phyloP scores from a whole-genome alignment of 306 rosid species.

The Cicer cuneatum region DNA sequence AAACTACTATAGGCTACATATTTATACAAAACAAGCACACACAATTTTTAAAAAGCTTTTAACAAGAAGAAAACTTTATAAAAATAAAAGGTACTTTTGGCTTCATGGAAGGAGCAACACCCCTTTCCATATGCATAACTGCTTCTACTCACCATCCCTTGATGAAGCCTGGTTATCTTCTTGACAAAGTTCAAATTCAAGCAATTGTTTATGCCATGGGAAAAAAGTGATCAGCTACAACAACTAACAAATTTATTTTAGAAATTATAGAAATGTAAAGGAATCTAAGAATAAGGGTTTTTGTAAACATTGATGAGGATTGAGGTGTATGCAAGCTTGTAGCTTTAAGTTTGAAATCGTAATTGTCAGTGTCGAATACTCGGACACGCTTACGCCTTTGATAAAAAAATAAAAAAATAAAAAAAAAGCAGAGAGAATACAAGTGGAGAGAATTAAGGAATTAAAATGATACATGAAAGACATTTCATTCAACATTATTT shows the following conservation, averaged over 20 bases:
- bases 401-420: no score
- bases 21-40: not conserved
- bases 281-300: no score
- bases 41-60: not conserved
- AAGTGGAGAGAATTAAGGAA: no score
- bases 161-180: slow-evolving; percentile 51
- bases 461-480: no score
- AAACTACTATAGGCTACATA: slow-evolving; percentile 59
- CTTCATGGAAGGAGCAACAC: slow-evolving; percentile 28
- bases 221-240: not conserved
- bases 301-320: no score
- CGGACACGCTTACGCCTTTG: no score
- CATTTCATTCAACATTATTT: no score
- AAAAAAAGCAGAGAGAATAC: no score
- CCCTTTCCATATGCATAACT: not conserved
- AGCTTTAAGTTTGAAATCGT: no score
- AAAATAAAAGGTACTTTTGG: slow-evolving; percentile 17
- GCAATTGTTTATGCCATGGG: not conserved
- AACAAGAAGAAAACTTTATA: not conserved
- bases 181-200: slow-evolving; percentile 13
- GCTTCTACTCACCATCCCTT: slow-evolving; percentile 56
- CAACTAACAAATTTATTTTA: not conserved
- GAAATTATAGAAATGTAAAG: no score
- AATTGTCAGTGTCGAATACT: no score
- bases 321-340: no score